phyloP scores from a whole-genome alignment of 441 rosid species.

The Omphalea diandra region DNA sequence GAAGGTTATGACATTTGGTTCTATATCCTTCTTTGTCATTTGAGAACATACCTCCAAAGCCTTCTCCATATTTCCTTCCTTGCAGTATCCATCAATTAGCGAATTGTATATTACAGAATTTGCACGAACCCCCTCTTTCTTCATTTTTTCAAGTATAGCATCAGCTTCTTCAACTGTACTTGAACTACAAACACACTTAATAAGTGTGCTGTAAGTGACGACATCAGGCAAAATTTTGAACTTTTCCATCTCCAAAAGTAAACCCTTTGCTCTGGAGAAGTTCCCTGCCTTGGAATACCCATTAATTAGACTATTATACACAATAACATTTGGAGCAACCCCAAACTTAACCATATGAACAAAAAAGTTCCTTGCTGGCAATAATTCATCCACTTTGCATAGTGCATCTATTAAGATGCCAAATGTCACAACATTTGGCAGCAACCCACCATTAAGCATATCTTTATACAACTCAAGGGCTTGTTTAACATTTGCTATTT shows the following conservation, averaged over 20 bases:
- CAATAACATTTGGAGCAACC: constrained; percentile 49
- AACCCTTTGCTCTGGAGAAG: constrained; percentile 38
- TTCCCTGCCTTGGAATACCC: constrained; percentile 51
- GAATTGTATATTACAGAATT: constrained; percentile 60
- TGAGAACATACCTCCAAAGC: constrained; percentile 56
- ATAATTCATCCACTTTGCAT: constrained; percentile 50
- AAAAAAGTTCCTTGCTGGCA: constrained; percentile 44
- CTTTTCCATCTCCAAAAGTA: constrained; percentile 47
- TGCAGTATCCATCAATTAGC: constrained; percentile 55
- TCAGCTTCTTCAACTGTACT: constrained; percentile 46
- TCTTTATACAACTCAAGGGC: constrained; percentile 44
- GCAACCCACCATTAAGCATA: constrained; percentile 37
- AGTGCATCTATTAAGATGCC: constrained; percentile 58
- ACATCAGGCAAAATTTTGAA: constrained; percentile 46
- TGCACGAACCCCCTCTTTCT: constrained; percentile 37
- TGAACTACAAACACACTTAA: constrained; percentile 44
- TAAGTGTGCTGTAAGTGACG: constrained; percentile 55
- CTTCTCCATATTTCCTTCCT: constrained; percentile 51
- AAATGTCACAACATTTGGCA: constrained; percentile 54
- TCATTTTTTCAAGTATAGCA: constrained; percentile 46
- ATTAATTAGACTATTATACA: constrained; percentile 48
- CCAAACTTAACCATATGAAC: constrained; percentile 55
- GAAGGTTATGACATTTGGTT: constrained; percentile 74
- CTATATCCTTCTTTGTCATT: constrained; percentile 67
- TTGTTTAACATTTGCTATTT: constrained; percentile 35